phyloP scores from a whole-genome alignment of 805 yeast genomes.

The Ogataea zsoltii region DNA sequence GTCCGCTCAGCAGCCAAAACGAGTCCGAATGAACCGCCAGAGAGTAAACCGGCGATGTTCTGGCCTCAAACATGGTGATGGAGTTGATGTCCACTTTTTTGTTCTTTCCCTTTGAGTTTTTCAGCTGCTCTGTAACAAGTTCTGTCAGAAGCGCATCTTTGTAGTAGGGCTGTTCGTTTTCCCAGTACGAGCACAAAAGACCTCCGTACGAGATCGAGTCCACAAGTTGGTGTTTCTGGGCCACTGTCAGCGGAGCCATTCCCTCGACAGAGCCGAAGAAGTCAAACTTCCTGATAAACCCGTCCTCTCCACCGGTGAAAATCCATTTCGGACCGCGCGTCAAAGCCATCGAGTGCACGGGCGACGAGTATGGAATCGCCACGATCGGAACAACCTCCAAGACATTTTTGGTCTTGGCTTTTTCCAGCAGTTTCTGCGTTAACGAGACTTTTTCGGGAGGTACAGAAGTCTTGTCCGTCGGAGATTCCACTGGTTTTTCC shows the following conservation, averaged over 20 bases:
- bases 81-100: constrained; percentile 39
- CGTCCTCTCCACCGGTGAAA: constrained; percentile 95
- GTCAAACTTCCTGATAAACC: constrained; percentile 87
- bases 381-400: constrained; percentile 81
- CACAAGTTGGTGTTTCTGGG: constrained; percentile 85
- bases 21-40: constrained; percentile 82
- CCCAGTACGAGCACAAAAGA: constrained; percentile 85
- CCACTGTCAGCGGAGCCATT: constrained; percentile 80
- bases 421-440: constrained; percentile 33
- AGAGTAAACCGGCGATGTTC: constrained; percentile 82
- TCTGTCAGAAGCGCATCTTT: constrained; percentile 37
- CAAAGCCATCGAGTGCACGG: constrained; percentile 75
- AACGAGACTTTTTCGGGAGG: constrained; percentile 9
- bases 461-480: not conserved
- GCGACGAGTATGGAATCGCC: constrained; percentile 80
- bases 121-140: constrained; percentile 21
- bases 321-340: constrained; percentile 83
- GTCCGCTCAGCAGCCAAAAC: constrained; percentile 81
- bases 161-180: constrained; percentile 84
- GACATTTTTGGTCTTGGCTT: constrained; percentile 51
- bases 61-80: constrained; percentile 49
- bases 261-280: constrained; percentile 85
- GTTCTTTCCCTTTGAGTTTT: constrained; percentile 17
- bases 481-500: not conserved
- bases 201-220: constrained; percentile 89